These are phyloP conservation scores for Trichoderma pleuroti DNA, from an alignment of 2,329 filamentous ascomycete genomes.

Conservation along the genomic window DNA sequence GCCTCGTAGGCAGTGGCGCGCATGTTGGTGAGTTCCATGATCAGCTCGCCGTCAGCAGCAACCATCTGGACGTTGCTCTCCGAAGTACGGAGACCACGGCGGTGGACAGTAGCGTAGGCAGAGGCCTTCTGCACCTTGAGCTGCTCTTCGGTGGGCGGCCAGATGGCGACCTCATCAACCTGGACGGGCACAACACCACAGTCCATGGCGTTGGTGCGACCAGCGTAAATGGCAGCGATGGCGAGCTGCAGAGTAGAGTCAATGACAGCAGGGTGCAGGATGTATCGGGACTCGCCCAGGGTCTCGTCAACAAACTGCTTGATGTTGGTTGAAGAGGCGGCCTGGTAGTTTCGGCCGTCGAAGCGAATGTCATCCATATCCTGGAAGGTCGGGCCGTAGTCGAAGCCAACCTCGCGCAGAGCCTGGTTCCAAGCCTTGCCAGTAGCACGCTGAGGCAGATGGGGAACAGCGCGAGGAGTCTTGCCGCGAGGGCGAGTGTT, in stretches of 20 bases:
- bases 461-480: constrained; percentile 17
- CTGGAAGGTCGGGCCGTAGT: constrained; percentile 39
- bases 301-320: constrained; percentile 21
- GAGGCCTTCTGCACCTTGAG: constrained; percentile 19
- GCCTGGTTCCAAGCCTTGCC: constrained; percentile 29
- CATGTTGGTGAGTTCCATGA: constrained; percentile 30
- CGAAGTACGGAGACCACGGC: constrained; percentile 24
- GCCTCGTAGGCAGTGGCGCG: constrained; percentile 29
- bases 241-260: constrained; percentile 36
- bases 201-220: constrained; percentile 26
- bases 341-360: constrained; percentile 28
- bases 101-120: constrained; percentile 22
- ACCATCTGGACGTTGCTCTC: constrained; percentile 25
- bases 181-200: constrained; percentile 32
- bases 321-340: constrained; percentile 27
- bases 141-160: constrained; percentile 20
- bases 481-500: constrained; percentile 19
- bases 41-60: constrained; percentile 24
- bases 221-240: background rate
- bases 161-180: constrained; percentile 28
- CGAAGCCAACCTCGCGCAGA: constrained; percentile 35
- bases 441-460: constrained; percentile 26
- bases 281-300: constrained; percentile 39
- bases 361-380: constrained; percentile 30
- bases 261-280: constrained; percentile 35